Conservation (phyloP, 257 asterid species). For the Nicotiana benthamiana region DNA sequence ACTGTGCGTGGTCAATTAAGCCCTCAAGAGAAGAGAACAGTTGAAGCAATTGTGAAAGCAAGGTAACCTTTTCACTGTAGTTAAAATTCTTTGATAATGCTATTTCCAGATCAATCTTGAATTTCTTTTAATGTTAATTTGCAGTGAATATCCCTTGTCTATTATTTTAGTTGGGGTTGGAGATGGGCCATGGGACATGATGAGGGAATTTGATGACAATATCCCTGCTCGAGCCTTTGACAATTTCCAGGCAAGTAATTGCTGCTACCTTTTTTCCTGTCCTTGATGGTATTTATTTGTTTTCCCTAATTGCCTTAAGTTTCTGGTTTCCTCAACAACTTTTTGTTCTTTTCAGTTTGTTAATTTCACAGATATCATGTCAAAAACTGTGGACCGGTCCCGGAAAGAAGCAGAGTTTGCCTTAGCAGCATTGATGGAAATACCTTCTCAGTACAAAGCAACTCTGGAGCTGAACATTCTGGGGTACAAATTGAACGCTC, state of each 20-base stretch:
- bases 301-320: constrained; percentile 1
- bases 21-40: constrained; percentile 85
- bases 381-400: constrained; percentile 52
- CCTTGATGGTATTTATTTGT: neutral
- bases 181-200: constrained; percentile 98
- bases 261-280: neutral
- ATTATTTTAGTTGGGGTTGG: constrained; percentile 89
- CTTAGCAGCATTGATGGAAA: constrained; percentile 91
- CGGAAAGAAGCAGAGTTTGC: constrained; percentile 95
- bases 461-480: constrained; percentile 83
- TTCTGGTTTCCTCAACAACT: constrained; percentile 6
- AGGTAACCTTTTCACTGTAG: constrained; percentile 37
- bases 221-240: constrained; percentile 89
- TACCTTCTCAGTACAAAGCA: constrained; percentile 90
- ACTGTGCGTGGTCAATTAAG: constrained; percentile 70
- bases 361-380: constrained; percentile 86
- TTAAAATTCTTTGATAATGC: neutral
- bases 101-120: neutral
- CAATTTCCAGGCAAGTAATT: constrained; percentile 70
- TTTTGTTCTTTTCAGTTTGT: constrained; percentile 51
- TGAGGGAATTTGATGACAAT: constrained; percentile 88
- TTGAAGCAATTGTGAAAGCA: constrained; percentile 92
- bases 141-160: constrained; percentile 76
- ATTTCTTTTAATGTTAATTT: constrained; percentile 10
- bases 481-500: constrained; percentile 38